These are phyloP conservation scores for Urostyla sp. DNA, from an alignment of 73 alveolate species.

Conservation along the genomic window DNA sequence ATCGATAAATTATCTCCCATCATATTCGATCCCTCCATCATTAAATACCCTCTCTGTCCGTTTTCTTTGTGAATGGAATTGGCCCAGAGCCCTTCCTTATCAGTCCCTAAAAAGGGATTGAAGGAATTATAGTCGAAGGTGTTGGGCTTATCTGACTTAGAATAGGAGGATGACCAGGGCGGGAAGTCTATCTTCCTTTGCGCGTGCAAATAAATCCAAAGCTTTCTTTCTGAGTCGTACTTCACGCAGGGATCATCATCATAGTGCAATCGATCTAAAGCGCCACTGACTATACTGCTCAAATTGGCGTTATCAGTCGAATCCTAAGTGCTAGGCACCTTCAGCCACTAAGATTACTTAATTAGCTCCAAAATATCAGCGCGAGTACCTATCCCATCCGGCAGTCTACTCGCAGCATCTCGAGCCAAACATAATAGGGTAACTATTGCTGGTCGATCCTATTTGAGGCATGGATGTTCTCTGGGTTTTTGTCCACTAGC, in stretches of 20 bases:
- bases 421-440: conserved; percentile 95
- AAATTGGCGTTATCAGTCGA: conserved; percentile 82
- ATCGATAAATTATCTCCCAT: no score
- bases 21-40: no score
- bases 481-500: conserved; percentile 97
- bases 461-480: conserved; percentile 93
- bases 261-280: conserved; percentile 98
- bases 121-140: conserved; percentile 30
- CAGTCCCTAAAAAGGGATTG: conserved; percentile 47
- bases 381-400: conserved; percentile 99
- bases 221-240: conserved; percentile 94
- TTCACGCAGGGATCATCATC: conserved; percentile 98
- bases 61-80: conserved; percentile 28
- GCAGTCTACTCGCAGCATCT: conserved; percentile 98
- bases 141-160: conserved; percentile 9
- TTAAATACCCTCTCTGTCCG: no score
- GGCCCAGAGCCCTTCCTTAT: conserved; percentile 23
- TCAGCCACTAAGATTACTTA: conserved; percentile 91
- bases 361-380: conserved; percentile 95
- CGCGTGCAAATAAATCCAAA: conserved; percentile 97
- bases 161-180: conserved; percentile 78
- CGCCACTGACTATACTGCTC: conserved; percentile 94
- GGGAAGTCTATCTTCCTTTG: conserved; percentile 90
- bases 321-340: no score
- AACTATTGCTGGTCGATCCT: conserved; percentile 94